phyloP scores from a whole-genome alignment of 2,329 filamentous ascomycete genomes.

The Penicillium expansum region DNA sequence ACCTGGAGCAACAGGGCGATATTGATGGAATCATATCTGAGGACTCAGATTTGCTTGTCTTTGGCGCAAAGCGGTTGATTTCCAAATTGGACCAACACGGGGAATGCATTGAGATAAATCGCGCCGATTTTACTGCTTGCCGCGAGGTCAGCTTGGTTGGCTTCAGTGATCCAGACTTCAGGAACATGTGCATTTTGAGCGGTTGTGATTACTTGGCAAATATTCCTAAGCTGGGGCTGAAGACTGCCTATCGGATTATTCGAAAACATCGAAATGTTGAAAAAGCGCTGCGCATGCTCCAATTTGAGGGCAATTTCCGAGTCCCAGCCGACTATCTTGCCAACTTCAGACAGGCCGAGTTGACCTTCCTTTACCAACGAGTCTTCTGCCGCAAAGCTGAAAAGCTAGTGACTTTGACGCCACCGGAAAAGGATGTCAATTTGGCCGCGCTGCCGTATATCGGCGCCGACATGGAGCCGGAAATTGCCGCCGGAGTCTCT shows the following conservation, averaged over 20 bases:
- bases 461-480: constrained; percentile 67
- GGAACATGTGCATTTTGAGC: constrained; percentile 92
- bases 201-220: constrained; percentile 93
- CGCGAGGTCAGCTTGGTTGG: constrained; percentile 84
- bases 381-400: constrained; percentile 79
- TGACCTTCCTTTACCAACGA: constrained; percentile 91
- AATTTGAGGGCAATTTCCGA: constrained; percentile 82
- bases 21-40: constrained; percentile 90
- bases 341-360: constrained; percentile 79
- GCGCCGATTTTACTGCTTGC: constrained; percentile 82
- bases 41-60: constrained; percentile 93
- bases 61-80: constrained; percentile 83
- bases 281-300: constrained; percentile 73
- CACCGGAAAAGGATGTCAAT: constrained; percentile 61
- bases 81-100: constrained; percentile 95
- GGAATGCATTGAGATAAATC: constrained; percentile 86
- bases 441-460: constrained; percentile 76
- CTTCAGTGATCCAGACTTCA: constrained; percentile 88
- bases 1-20: constrained; percentile 80
- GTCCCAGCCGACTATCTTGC: constrained; percentile 79
- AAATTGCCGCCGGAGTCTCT: constrained; percentile 71
- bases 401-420: constrained; percentile 71
- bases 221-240: constrained; percentile 81
- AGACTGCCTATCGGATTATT: constrained; percentile 87
- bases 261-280: constrained; percentile 88